Base-by-base conservation (phyloP, 2,329 filamentous ascomycete genomes). In the Capronia coronata region DNA sequence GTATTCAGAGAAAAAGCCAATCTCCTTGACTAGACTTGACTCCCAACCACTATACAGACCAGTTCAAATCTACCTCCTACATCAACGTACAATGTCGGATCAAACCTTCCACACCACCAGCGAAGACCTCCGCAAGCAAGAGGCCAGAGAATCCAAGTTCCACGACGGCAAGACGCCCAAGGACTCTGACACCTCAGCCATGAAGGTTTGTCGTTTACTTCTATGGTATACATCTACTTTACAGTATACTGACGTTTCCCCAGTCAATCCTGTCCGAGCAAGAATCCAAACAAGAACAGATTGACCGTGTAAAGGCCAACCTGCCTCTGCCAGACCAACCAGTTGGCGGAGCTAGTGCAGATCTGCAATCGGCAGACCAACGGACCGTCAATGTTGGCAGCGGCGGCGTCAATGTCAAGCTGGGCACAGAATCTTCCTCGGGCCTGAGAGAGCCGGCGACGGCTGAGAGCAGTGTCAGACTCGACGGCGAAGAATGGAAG, bases 321-420 rank as follows among this genome's bases (percentile, higher is more conserved):
- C 81, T 94, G 25, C 85, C 86, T 44, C 79, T 90, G 43, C 87
- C 87, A 14, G 86, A 91, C 1, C 75, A 90, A 58, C 87, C 87
- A 18, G 85, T 86, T 1, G 55, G 55, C 35, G 55, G 55, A 29
- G 71, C 69, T n/a, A 71, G 80, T n/a, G 85, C 84, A 3, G 86
- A 93, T 74, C 89, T 82, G 76, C 82, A 90, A 65, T 87, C 83
- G 0, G 73, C 77, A 43, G 85, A 91, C 61, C 75, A 75, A 25
- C 71, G 78, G 55, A 86, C 71, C 48, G 81, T 86, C 63, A 84
- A 87, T 63, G 80, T 86, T 41, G 84, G 84, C 56, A 79, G 81
- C 29, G 83, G 84, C 16, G 68, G 75, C 46, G 59, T 74, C 1
- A 65, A 76, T 58, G 76, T 71, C 45, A 58, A 60, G 2, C 74